Evolutionary conservation across 2,329 filamentous ascomycete species (phyloP).

Genomic region (Neonectria faginata): DNA sequence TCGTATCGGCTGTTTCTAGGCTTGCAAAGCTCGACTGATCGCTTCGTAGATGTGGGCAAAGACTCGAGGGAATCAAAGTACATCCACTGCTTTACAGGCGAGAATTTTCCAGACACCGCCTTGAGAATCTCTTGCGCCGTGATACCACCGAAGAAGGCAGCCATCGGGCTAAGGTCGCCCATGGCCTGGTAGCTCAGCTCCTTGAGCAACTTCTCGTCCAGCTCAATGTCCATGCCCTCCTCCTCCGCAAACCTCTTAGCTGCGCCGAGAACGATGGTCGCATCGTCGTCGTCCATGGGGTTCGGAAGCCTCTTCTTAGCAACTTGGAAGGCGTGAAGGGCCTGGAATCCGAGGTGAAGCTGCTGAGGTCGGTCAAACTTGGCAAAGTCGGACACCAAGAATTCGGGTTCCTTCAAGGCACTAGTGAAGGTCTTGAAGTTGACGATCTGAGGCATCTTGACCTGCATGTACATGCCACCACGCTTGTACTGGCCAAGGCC

Average conservation of each 20-base stretch:
- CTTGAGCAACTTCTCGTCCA: conserved; percentile 91
- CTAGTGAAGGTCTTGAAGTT: conserved; percentile 86
- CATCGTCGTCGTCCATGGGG: conserved; percentile 87
- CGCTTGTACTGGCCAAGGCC: conserved; percentile 87
- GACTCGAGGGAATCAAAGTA: conserved; percentile 99
- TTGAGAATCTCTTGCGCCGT: conserved; percentile 96
- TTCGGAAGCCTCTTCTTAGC: conserved; percentile 80
- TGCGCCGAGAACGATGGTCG: conserved; percentile 78
- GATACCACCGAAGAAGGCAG: conserved; percentile 94
- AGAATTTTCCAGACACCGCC: conserved; percentile 96
- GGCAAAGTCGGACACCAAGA: conserved; percentile 93
- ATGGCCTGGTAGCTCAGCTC: conserved; percentile 95
- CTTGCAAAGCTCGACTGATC: conserved; percentile 89
- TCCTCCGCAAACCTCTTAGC: conserved; percentile 80
- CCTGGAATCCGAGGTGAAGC: conserved; percentile 92
- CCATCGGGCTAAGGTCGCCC: conserved; percentile 91
- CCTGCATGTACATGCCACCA: conserved; percentile 91
- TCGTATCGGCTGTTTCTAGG: conserved; percentile 90
- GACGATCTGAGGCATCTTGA: conserved; percentile 97
- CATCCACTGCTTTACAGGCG: conserved; percentile 94
- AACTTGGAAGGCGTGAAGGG: conserved; percentile 86
- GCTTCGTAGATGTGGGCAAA: conserved; percentile 77
- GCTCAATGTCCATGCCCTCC: conserved; percentile 74
- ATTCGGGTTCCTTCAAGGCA: conserved; percentile 87
- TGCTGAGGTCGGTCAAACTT: conserved; percentile 97